Evolutionary conservation across 2,329 filamentous ascomycete species (phyloP).

Genomic region (Zasmidium citrigriseum): DNA sequence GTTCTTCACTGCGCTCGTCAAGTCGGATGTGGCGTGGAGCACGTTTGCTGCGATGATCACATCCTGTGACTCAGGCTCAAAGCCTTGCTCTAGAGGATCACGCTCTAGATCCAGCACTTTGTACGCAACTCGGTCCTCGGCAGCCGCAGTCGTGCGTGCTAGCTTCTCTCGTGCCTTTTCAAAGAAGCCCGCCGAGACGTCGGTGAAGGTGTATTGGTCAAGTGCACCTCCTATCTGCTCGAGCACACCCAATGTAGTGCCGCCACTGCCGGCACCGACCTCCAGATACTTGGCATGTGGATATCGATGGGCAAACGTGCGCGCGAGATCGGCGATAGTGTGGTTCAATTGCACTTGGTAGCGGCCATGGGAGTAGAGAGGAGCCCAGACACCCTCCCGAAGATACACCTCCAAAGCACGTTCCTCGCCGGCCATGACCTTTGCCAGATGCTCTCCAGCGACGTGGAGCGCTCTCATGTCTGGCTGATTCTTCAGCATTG

Average conservation of each 20-base stretch:
- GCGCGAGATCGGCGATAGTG: conserved; percentile 23
- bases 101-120: conserved; percentile 35
- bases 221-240: conserved; percentile 31
- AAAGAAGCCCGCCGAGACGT: conserved; percentile 47
- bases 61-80: conserved; percentile 28
- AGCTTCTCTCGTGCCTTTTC: conserved; percentile 33
- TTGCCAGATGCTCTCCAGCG: conserved; percentile 38
- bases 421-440: conserved; percentile 35
- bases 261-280: conserved; percentile 49
- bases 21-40: conserved; percentile 25
- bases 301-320: conserved; percentile 39
- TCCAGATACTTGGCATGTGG: conserved; percentile 49
- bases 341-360: conserved; percentile 42
- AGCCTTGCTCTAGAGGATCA: conserved; percentile 38
- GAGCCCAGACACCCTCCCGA: conserved; percentile 18
- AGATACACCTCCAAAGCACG: conserved; percentile 19
- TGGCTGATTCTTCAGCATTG: conserved; percentile 13
- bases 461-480: conserved; percentile 21
- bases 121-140: conserved; percentile 34
- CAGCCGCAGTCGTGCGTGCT: conserved; percentile 8
- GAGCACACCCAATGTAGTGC: conserved; percentile 42
- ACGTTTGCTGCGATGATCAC: conserved; percentile 32
- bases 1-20: conserved; percentile 25
- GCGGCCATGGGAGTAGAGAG: conserved; percentile 33
- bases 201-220: conserved; percentile 50